Evolutionary conservation across 495 filamentous ascomycete species (phyloP), one percentile per base, ranked within the genome.

Genomic region (Melanomma pulvis-pyrius): DNA sequence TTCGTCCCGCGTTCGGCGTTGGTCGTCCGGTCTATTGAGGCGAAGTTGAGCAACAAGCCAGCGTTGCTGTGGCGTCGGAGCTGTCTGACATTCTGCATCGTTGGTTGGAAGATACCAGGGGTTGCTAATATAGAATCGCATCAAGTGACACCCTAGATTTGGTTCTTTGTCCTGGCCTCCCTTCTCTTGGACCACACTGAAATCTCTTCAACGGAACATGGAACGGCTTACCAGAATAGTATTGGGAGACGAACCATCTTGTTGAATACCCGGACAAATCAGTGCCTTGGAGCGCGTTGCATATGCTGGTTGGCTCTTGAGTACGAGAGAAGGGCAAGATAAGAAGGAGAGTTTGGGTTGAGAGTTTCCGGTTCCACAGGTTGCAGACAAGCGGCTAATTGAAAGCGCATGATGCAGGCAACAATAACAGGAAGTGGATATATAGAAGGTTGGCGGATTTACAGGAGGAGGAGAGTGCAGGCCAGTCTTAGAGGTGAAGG

Each of bases 41-140:
- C 60, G 49, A 52, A 50, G 30, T 32, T 24, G 8, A 63, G 26
- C 41, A 17, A 39, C 24, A n/a, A 41, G 32, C 54, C 32, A 21
- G 54, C 57, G 6, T 11, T n/a, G 26, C n/a, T 41, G 46, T 39
- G 47, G 22, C 46, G 60, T 58, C 28, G 9, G 22, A n/a, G 12
- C 39, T 9, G 12, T 34, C 28, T 22, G 24, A 41, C 28, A 39
- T 32, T 1, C 11, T 44, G 24, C 34, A 34, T 47, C 46, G 21
- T 26, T 48, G 8, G 49, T n/a, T 52, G 61, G 13, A 50, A 22
- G 26, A 24, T 24, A 21, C n/a, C 61, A 34, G 39, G 53, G 61
- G 44, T 57, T 26, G 15, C 61, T 25, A 67, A 67, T 67, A 67
- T 67, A 34, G 64, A 66, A 61, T 28, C 49, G 30, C 34, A 28